These are phyloP conservation scores for Coemansia sp. DNA, from an alignment of 192 early-diverging fungal species.

Conservation along the genomic window DNA sequence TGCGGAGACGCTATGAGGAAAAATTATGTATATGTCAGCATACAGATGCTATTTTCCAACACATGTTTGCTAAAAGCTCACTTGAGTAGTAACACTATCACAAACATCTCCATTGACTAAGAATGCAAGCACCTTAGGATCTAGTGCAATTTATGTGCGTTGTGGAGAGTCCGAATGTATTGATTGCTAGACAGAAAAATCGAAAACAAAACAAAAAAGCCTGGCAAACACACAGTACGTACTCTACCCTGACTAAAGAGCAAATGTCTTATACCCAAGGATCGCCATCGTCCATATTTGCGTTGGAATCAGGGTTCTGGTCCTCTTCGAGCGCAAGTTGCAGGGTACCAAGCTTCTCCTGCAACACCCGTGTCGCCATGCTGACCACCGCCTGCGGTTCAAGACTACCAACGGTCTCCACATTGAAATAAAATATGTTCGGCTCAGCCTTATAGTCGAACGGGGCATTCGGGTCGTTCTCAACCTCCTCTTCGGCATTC, in stretches of 20 bases:
- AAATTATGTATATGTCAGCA: too few relatives aligned
- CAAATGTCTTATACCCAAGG: slow-evolving; percentile 30
- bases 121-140: too few relatives aligned
- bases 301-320: slow-evolving; percentile 33
- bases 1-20: too few relatives aligned
- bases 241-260: too few relatives aligned
- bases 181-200: too few relatives aligned
- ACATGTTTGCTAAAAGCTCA: not conserved
- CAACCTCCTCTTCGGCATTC: slow-evolving; percentile 62
- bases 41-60: slow-evolving; percentile 1
- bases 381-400: slow-evolving; percentile 69
- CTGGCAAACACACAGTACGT: not conserved
- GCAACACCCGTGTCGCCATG: slow-evolving; percentile 65
- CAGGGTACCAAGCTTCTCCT: slow-evolving; percentile 69
- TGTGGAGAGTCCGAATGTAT: too few relatives aligned
- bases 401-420: slow-evolving; percentile 78
- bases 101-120: not conserved
- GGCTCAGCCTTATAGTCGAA: slow-evolving; percentile 84
- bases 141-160: too few relatives aligned
- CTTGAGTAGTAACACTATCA: not conserved
- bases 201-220: not conserved
- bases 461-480: slow-evolving; percentile 39
- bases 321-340: slow-evolving; percentile 61
- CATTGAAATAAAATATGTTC: slow-evolving; percentile 70
- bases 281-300: slow-evolving; percentile 43